Conservation (phyloP, 2,329 filamentous ascomycete species). For the Purpureocillium takamizusanense region DNA sequence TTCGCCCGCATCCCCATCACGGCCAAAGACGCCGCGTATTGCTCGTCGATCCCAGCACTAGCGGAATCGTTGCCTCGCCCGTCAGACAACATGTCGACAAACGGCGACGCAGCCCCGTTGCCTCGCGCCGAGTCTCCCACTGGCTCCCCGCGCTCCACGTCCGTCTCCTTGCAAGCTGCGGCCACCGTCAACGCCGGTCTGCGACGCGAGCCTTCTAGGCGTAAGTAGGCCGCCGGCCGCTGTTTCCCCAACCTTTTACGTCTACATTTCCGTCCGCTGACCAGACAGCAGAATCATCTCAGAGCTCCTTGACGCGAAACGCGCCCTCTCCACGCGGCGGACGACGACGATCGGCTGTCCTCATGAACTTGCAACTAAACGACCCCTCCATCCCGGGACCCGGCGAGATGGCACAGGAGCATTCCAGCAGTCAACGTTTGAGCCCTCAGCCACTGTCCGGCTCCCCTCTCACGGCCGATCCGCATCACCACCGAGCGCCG, state of each 20-base stretch:
- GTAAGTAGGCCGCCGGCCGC: constrained; percentile 27
- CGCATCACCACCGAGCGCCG: constrained; percentile 57
- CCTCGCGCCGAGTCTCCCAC: constrained; percentile 41
- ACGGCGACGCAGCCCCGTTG: constrained; percentile 13
- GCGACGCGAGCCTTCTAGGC: constrained; percentile 52
- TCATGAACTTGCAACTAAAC: constrained; percentile 67
- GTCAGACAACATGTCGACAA: constrained; percentile 17
- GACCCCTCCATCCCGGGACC: constrained; percentile 59
- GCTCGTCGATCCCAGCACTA: background rate
- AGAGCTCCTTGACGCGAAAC: constrained; percentile 36
- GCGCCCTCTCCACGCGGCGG: constrained; percentile 36
- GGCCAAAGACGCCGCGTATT: too few relatives aligned
- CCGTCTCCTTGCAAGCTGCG: constrained; percentile 65
- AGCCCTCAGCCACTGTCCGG: constrained; percentile 38
- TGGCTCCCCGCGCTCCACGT: constrained; percentile 54
- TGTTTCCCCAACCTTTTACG: constrained; percentile 4
- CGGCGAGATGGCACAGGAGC: constrained; percentile 55
- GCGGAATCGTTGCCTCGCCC: background rate
- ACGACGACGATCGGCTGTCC: constrained; percentile 57
- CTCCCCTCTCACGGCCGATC: constrained; percentile 40
- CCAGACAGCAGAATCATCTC: constrained; percentile 36
- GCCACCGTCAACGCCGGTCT: constrained; percentile 72
- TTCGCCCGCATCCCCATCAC: too few relatives aligned
- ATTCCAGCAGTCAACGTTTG: constrained; percentile 16
- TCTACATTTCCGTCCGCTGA: constrained; percentile 4